Evolutionary conservation across 2,329 filamentous ascomycete genomes (phyloP), one percentile per base, ranked within the genome.

Genomic region (Botrytis medusae): DNA sequence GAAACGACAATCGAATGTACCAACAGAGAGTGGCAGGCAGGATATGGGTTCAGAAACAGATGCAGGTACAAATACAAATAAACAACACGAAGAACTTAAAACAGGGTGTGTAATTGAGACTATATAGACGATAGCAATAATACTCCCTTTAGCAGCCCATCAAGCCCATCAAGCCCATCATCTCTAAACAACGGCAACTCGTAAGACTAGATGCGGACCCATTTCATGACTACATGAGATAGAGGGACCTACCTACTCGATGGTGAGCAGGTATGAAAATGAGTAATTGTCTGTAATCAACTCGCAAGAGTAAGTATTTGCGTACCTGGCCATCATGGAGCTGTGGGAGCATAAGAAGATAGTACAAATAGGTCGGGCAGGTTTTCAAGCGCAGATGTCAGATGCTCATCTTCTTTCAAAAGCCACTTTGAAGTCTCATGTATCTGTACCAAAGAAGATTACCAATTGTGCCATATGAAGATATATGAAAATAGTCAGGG

Each of bases 151-250:
- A 25, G 46, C 20, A 48, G 46, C 46, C 34, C 34, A 34, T 10
- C 40, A 14, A 42, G 40, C 16, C 16, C 46, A 22, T 51, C 46
- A 14, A 42, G 40, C 16, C 16, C 46, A 22, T 51, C 46, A 20
- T 51, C 6, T 51, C 46, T 22, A 16, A 29, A 22, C 32, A 40
- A 7, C 14, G 6, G 8, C 1, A 5, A 7, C 32, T 20, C 10
- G 14, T 29, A 40, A 25, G 37, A 12, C 12, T 40, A 18, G 34
- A n/a, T 22, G 51, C 14, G 1, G 48, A 40, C 64, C 54, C 46
- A 42, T 40, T 18, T 68, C 46, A 42, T 67, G 46, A 67, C 64
- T 68, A 42, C 46, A 54, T 32, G 34, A 54, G 64, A 37, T n/a
- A 16, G 44, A 46, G 10, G 4, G 1, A 40, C 3, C 12, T 2